Base-by-base conservation (phyloP, 139 green algal genomes). In the Chloropicon primus region DNA sequence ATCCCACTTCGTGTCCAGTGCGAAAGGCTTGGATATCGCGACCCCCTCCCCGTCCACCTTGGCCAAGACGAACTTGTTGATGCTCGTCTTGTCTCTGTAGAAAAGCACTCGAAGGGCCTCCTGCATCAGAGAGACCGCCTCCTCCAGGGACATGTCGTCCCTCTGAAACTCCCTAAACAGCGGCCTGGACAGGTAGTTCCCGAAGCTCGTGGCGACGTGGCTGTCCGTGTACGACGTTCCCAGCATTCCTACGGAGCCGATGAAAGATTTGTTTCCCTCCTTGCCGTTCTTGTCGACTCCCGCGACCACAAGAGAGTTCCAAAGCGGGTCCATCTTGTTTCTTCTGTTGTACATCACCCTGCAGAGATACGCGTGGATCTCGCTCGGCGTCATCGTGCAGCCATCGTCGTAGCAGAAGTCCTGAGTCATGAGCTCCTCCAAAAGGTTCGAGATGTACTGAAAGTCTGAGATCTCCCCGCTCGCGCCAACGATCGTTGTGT, bases 261-360 rank as follows among this genome's bases (percentile, higher is more conserved):
- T 82, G 85, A 98, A 98, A 25, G 86, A 78, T 75, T n/a, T n/a
- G n/a, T n/a, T n/a, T n/a, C n/a, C n/a, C n/a, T n/a, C n/a, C n/a
- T 83, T 80, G 27, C 87, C 88, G 41, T 85, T 77, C 74, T 26
- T 74, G 73, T 92, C 53, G 41, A 92, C 71, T 22, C 95, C 95
- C 5, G 81, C 93, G 10, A 99, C 84, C 0, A 99, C 86, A 2
- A 99, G 78, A 25, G 84, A 91, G 86, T 99, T 99, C 95, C 95
- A 99, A 26, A 99, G 85, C 2, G 95, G 95, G 80, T 98, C 90
- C 2, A 97, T 86, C 84, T 94, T 93, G 83, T 88, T 90, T 24
- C 90, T 79, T 2, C 89, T 81, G 87, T 99, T 98, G 89, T 99
- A 99, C 81, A 99, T 88, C 2, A 99, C 95, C 0, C 95, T 84